A percentile compares a stretch with the other conserved stretches of the same genome.
phyloP scores from a whole-genome alignment of 2,329 filamentous ascomycete species.

The Aspergillus clavatus region DNA sequence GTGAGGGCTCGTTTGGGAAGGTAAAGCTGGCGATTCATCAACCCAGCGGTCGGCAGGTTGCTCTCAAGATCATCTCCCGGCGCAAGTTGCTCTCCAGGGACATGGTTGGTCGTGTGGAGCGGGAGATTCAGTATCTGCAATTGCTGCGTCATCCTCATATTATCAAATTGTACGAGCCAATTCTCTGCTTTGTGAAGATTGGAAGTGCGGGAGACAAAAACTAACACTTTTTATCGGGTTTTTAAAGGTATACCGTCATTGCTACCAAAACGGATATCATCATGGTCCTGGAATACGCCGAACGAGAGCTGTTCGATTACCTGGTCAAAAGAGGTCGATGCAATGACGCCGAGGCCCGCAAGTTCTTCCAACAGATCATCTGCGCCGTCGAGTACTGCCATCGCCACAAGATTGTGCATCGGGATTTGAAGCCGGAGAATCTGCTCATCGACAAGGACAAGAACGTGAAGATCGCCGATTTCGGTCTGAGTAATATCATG shows the following conservation, averaged over 20 bases:
- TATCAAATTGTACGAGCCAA: slow-evolving; percentile 98
- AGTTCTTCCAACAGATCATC: slow-evolving; percentile 98
- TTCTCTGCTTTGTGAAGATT: too few relatives aligned
- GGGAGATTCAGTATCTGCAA: slow-evolving; percentile 97
- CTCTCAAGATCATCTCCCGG: slow-evolving; percentile 93
- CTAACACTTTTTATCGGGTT: slow-evolving; percentile 10
- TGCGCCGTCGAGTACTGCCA: slow-evolving; percentile 99
- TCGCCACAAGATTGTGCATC: slow-evolving; percentile 96
- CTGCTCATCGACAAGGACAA: slow-evolving; percentile 88
- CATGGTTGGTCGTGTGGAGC: slow-evolving; percentile 95
- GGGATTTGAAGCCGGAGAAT: slow-evolving; percentile 96
- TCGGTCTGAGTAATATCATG: slow-evolving; percentile 99
- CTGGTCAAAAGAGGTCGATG: slow-evolving; percentile 92
- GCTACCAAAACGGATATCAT: slow-evolving; percentile 92
- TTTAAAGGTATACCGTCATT: slow-evolving; percentile 81
- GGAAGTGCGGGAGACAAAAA: too few relatives aligned
- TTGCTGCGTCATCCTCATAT: slow-evolving; percentile 94
- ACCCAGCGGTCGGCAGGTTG: slow-evolving; percentile 89
- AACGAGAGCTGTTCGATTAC: slow-evolving; percentile 95
- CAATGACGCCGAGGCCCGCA: slow-evolving; percentile 84
- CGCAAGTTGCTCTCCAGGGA: slow-evolving; percentile 95
- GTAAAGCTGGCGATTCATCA: slow-evolving; percentile 94
- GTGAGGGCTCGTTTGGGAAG: slow-evolving; percentile 97
- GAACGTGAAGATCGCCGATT: slow-evolving; percentile 99
- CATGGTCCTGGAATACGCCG: slow-evolving; percentile 98